Evolutionary conservation across 352 stramenopile genomes (phyloP).

Genomic region (Lagenidium sp.): DNA sequence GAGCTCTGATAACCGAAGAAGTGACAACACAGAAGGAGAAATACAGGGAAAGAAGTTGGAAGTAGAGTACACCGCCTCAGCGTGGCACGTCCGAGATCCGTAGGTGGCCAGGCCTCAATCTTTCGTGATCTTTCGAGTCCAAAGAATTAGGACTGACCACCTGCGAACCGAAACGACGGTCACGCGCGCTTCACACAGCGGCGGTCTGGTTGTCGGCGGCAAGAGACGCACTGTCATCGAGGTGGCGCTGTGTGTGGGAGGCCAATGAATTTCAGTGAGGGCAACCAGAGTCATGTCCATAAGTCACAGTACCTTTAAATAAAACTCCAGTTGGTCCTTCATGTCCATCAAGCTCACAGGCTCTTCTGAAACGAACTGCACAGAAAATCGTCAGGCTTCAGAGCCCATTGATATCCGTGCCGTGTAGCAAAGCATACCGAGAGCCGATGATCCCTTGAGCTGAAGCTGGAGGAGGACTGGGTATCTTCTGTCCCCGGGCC

Average conservation of each 20-base stretch:
- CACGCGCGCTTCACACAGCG: slow-evolving; percentile 1
- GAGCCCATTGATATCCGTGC: too few species aligned
- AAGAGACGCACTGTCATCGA: slow-evolving; percentile 9
- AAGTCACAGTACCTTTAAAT: slow-evolving; percentile 84
- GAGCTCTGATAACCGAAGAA: too few species aligned
- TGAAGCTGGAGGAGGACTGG: slow-evolving; percentile 49
- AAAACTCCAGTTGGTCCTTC: slow-evolving; percentile 81
- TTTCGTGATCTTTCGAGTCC: too few species aligned
- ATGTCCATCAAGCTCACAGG: slow-evolving; percentile 41
- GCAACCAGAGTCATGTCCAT: slow-evolving; percentile 1
- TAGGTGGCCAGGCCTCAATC: too few species aligned
- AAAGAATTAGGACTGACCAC: too few species aligned
- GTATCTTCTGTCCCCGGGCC: slow-evolving; percentile 34
- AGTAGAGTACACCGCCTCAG: too few species aligned
- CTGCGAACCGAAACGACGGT: too few species aligned
- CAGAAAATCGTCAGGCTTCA: too few species aligned
- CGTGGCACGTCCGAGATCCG: too few species aligned
- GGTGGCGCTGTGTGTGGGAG: slow-evolving; percentile 10
- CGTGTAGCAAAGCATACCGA: slow-evolving; percentile 25
- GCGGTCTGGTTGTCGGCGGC: slow-evolving; percentile 10
- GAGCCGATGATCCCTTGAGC: slow-evolving; percentile 35
- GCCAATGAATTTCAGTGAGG: neutral
- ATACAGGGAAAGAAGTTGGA: too few species aligned
- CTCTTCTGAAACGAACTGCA: slow-evolving; percentile 49
- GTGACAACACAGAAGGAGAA: too few species aligned